Evolutionary conservation across 176 grass and related monocot species (phyloP), one percentile per base, ranked within the genome.

Genomic region (Zoysia pacifica): DNA sequence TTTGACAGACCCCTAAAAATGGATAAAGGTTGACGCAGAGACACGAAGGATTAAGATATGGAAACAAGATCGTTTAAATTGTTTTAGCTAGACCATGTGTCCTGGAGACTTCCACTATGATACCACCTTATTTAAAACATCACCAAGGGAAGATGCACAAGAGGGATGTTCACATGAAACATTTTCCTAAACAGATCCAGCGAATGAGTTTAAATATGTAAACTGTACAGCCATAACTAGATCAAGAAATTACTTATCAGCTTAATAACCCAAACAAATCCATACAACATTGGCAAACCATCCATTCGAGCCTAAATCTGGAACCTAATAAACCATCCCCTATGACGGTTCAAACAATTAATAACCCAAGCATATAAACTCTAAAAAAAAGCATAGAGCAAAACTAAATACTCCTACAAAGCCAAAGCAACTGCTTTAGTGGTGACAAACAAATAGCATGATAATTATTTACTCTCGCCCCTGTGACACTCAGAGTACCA

Each of bases 181-280:
- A 79, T 63, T 76, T 71, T 58, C 74, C 9, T 12, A 70, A 84
- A 70, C 64, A 84, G 55, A 67, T 60, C 40, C 5, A 54, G 13
- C 14, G 56, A 69, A 58, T 45, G 36, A 68, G 54, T 20, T 88
- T 43, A 36, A 54, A 41, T n/a, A 64, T 63, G 62, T 79, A 73
- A 19, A 49, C 43, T 67, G 42, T 51, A 69, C 47, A 43, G 65
- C 69, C 7, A 52, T 45, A 35, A 52, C 10, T 51, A 44, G 44
- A 74, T 13, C 35, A 46, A 64, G 37, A 44, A 79, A 70, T 2
- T 42, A 84, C 13, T 50, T 43, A 84, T 53, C 48, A 64, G 28
- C 59, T 37, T 16, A 69, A 53, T 39, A 15, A 15, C 14, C 67
- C 48, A 79, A 73, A 79, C 20, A 56, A 65, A 62, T 9, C 7